Base-by-base conservation (phyloP, 1,284 basidiomycete species). In the Puccinia brachypodii region DNA sequence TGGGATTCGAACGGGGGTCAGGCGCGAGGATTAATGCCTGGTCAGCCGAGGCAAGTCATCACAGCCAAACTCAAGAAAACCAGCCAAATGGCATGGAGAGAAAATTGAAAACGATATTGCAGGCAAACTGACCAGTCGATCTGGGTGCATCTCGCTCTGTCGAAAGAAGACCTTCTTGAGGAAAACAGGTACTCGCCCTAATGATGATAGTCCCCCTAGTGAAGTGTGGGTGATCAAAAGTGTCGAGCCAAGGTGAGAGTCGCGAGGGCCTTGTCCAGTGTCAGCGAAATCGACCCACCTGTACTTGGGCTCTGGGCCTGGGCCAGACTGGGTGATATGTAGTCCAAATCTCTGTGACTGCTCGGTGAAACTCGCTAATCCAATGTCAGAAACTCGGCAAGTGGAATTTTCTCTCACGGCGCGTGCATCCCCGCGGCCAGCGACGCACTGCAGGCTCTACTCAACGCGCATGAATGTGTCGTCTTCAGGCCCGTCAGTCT, bases 1-100 rank as follows among this genome's bases (percentile, higher is more conserved):
- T 58, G 58, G 73, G 73, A 47, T 60, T 75, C 58, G 73, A 75
- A 75, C 73, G 53, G 58, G 73, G 73, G 73, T 28, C 56, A 28
- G 31, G 31, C 73, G 73, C 73, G 73, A 50, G 44, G 36, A 64
- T 3, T n/a, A 22, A 16, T 19, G 22, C 42, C 44, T 31, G 44
- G 50, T 72, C 47, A 72, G 69, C 69, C 69, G 4, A 25, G 16
- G 42, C 44, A 44, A 16, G 25, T 47, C 40, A 4, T 25, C 68
- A 28, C 47, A 50, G 11, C 62, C 56, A 58, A 31, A 69, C 66
- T 19, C 44, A 9, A 72, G 47, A 68, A 33, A 1, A 72, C 44
- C 47, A 56, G 50, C 31, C 25, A 28, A 36, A 47, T 50, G 47
- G 47, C 31, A 68, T 68, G 64, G 53, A 60, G 40, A 44, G 28